Evolutionary conservation across 176 grass and related monocot genomes (phyloP).

Genomic region (Melocanna baccifera): DNA sequence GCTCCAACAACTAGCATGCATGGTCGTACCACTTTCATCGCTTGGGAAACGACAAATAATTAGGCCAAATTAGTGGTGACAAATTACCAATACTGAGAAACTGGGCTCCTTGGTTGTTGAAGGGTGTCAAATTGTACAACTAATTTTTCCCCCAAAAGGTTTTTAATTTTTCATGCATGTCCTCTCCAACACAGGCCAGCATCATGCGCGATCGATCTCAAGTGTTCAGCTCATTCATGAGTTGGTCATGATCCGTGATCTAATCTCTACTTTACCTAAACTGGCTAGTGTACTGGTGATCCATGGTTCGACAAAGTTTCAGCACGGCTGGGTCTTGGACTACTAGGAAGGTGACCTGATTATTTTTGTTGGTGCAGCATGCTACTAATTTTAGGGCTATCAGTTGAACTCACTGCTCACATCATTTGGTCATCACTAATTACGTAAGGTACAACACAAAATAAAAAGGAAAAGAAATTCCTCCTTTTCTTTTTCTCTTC

Average conservation of each 20-base stretch:
- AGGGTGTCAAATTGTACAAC: too few relatives aligned
- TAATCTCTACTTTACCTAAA: not conserved
- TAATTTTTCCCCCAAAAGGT: not conserved
- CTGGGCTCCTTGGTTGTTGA: too few relatives aligned
- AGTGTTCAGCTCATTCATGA: not conserved
- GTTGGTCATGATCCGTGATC: not conserved
- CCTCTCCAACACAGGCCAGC: not conserved
- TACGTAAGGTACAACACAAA: not conserved
- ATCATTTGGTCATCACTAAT: not conserved
- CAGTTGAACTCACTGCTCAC: not conserved
- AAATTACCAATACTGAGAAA: not conserved
- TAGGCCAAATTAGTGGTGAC: not conserved
- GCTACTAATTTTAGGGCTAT: not conserved
- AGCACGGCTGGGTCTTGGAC: not conserved
- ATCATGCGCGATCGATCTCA: not conserved
- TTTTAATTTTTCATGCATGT: not conserved
- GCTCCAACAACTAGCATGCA: slow-evolving; percentile 12
- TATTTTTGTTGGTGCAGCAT: not conserved
- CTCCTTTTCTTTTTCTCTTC: not conserved
- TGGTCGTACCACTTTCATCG: not conserved
- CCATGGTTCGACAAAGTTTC: not conserved
- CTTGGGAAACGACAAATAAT: not conserved
- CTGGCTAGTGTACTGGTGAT: not conserved
- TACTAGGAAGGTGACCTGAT: not conserved
- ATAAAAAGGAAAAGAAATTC: not conserved